phyloP scores from a whole-genome alignment of 768 basidiomycete species.

The Boletus sensibilis region DNA sequence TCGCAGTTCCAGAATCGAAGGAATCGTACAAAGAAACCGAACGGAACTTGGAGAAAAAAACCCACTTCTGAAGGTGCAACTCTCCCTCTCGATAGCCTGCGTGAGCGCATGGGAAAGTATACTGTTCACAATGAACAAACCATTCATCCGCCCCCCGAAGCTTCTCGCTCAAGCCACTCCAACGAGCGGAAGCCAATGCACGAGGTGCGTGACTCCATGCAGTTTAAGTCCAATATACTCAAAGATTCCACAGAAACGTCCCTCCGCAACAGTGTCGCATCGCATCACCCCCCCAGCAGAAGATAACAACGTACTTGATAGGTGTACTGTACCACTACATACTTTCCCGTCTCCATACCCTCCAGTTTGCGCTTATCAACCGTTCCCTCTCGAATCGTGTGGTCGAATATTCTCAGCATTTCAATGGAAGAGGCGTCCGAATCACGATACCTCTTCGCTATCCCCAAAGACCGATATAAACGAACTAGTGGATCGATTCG shows the following conservation, averaged over 20 bases:
- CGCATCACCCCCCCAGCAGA: not conserved
- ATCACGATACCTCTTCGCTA: not conserved
- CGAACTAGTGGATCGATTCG: not conserved
- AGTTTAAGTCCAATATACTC: not conserved
- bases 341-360: not conserved
- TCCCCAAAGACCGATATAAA: not conserved
- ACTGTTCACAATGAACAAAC: not conserved
- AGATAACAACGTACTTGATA: not conserved
- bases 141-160: not conserved
- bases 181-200: not conserved
- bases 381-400: not conserved
- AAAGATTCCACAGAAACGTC: not conserved
- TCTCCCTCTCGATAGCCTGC: not conserved
- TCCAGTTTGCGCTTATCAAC: not conserved
- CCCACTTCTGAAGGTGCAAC: not conserved
- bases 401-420: not conserved
- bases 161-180: not conserved
- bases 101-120: not conserved
- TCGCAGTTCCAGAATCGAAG: slow-evolving; percentile 2
- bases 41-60: not conserved
- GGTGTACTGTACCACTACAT: not conserved
- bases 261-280: not conserved
- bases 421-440: not conserved
- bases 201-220: not conserved
- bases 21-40: slow-evolving; percentile 1